Base-by-base conservation (phyloP, 352 stramenopile genomes). In the Sclerospora graminicola region DNA sequence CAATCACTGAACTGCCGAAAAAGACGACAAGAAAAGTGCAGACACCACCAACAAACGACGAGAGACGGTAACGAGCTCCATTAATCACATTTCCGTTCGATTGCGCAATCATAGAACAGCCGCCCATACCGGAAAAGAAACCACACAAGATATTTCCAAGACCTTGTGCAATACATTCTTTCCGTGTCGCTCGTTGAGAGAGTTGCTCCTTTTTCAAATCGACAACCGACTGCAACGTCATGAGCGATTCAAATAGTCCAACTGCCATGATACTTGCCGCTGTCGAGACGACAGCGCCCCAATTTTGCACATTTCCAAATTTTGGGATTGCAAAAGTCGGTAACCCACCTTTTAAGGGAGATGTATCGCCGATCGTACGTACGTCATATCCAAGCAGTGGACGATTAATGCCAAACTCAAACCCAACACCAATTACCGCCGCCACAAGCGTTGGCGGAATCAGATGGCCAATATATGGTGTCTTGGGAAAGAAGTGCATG, bases 71-170 rank as follows among this genome's bases (percentile, higher is more conserved):
- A 18, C 64, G 63, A 2, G 64, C 85, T 32, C 85, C 85, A 58
- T 94, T 94, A 37, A 92, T 53, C 26, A 95, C 71, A 45, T 95
- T 96, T 28, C 88, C 84, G 9, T 82, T 93, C 1, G 82, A 94
- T 68, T 95, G 94, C 4, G 90, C 94, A 38, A 98, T 95, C 49
- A 97, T 90, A 7, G 88, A 95, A 55, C 89, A 96, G 21, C 91
- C 92, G 43, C 89, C 94, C 74, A 97, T 97, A 28, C 83, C 87
- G 8, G 85, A 84, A 21, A 95, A 96, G 5, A 97, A 62, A 8
- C 90, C 90, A 44, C 69, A 84, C 21, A 96, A 51, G n/a, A 98
- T 45, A 54, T 97, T 98, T 15, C 81, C 92, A 31, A 94, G 57
- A 10, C 89, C 89, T 51, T 95, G 82, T 0, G 82, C 85, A 29